Conservation (phyloP, 805 yeast species). For the Nakazawaea anatomiae region DNA sequence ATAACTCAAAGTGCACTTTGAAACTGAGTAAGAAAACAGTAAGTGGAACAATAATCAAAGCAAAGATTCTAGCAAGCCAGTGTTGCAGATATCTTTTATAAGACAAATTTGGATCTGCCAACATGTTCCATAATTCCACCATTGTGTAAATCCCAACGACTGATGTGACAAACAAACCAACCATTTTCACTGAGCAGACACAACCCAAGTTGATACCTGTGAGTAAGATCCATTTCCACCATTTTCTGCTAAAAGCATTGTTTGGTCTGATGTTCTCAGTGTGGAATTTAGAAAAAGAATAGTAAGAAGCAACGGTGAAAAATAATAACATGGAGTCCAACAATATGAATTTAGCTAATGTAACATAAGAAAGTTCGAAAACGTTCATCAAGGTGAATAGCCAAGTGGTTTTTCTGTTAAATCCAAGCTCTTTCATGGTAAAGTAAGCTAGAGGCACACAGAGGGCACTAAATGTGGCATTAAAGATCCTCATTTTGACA, state of each 20-base stretch:
- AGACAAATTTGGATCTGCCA: constrained; percentile 60
- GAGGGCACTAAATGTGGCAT: constrained; percentile 76
- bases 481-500: constrained; percentile 82
- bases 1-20: constrained; percentile 69
- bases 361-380: constrained; percentile 77
- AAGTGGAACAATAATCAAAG: constrained; percentile 61
- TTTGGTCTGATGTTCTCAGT: constrained; percentile 41
- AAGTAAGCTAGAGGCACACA: constrained; percentile 85
- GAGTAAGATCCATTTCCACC: constrained; percentile 91
- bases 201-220: constrained; percentile 89
- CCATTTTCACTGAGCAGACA: constrained; percentile 92
- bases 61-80: constrained; percentile 62
- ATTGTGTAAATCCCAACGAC: constrained; percentile 87
- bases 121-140: constrained; percentile 78
- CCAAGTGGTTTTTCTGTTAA: constrained; percentile 67
- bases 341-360: constrained; percentile 82
- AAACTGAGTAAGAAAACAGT: constrained; percentile 58
- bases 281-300: constrained; percentile 67
- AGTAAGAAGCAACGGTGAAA: constrained; percentile 81
- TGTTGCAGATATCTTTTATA: constrained; percentile 47
- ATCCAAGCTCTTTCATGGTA: constrained; percentile 73
- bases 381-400: constrained; percentile 74
- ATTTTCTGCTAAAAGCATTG: constrained; percentile 55
- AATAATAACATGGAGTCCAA: constrained; percentile 88
- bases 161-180: constrained; percentile 85